phyloP scores from a whole-genome alignment of 148 eudicot genomes.

The Nepenthes gracilis region DNA sequence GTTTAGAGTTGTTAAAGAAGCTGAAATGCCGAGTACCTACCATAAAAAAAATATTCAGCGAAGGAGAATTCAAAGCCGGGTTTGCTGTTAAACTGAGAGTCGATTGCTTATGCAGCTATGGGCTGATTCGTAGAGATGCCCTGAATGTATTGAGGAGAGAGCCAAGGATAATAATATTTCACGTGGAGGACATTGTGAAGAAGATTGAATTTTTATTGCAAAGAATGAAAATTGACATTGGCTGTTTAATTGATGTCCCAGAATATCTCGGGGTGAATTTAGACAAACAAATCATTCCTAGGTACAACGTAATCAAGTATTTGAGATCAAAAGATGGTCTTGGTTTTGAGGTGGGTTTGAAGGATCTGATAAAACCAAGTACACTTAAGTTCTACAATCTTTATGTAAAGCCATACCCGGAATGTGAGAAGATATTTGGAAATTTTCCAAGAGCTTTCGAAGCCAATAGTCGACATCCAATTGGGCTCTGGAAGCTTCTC shows the following conservation, averaged over 20 bases:
- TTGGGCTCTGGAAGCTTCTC: conserved; percentile 74
- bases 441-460: conserved; percentile 35
- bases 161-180: conserved; percentile 58
- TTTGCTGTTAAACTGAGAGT: conserved; percentile 54
- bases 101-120: conserved; percentile 57
- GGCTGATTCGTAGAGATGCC: conserved; percentile 67
- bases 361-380: conserved; percentile 55
- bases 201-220: conserved; percentile 62
- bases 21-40: conserved; percentile 49
- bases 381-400: conserved; percentile 67
- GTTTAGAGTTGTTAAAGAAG: conserved; percentile 48
- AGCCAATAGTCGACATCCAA: conserved; percentile 43
- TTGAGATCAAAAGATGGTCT: conserved; percentile 69
- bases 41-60: conserved; percentile 41
- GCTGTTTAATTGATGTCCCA: conserved; percentile 66
- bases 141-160: conserved; percentile 63
- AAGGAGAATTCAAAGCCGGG: conserved; percentile 64
- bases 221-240: conserved; percentile 44
- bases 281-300: conserved; percentile 80
- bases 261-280: conserved; percentile 79
- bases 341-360: conserved; percentile 67
- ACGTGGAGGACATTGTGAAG: conserved; percentile 46
- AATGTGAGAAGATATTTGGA: conserved; percentile 71
- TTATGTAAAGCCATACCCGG: conserved; percentile 93
- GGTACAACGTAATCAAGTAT: conserved; percentile 66